Percentiles rank a stretch among this genome's conserved stretches.
These are phyloP conservation scores for Kokia cookei DNA, from an alignment of 441 rosid species.

Conservation along the genomic window DNA sequence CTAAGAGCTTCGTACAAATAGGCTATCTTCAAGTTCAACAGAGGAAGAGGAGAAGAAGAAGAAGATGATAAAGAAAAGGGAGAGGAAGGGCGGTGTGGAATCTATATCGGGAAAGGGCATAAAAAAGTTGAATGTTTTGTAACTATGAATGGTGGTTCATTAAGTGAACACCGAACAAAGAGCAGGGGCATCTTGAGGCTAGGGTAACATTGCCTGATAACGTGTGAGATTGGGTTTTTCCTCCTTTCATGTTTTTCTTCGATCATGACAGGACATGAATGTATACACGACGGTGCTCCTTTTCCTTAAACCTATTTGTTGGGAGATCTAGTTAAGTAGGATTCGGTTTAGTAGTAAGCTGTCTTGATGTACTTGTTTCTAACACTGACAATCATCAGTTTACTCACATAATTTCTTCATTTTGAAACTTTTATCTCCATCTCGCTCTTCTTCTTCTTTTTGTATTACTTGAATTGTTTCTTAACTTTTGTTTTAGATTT, in stretches of 20 bases:
- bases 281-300: not conserved
- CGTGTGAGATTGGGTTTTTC: constrained; percentile 8
- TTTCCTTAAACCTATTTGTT: not conserved
- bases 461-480: not conserved
- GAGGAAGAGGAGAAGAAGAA: not conserved
- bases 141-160: not conserved
- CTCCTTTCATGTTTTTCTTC: not conserved
- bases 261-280: constrained; percentile 3
- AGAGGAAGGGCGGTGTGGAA: not conserved
- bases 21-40: not conserved
- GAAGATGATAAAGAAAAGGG: not conserved
- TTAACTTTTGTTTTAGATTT: not conserved
- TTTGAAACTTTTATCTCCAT: not conserved
- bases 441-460: not conserved
- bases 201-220: not conserved
- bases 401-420: not conserved
- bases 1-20: not conserved
- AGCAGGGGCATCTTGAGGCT: not conserved
- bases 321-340: not conserved
- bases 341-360: not conserved
- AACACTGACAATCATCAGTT: not conserved
- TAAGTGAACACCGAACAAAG: not conserved
- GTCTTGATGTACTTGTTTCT: too few relatives aligned
- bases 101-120: constrained; percentile 17
- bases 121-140: not conserved